Evolutionary conservation across 768 basidiomycete genomes (phyloP).

Genomic region (Boletellus ananiceps): DNA sequence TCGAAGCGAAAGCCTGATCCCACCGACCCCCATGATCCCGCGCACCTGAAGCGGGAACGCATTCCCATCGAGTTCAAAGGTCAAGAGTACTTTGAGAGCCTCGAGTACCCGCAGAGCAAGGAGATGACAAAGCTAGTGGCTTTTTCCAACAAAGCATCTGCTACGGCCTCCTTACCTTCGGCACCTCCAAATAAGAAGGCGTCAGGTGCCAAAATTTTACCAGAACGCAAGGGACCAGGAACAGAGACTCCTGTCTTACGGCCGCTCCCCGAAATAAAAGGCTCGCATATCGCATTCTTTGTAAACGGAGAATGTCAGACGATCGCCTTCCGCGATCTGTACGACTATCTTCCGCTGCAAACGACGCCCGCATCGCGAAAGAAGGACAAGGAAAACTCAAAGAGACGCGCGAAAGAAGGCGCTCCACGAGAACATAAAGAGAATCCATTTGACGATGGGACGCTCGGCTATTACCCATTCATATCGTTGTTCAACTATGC

Average conservation of each 20-base stretch:
- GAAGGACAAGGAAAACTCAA: constrained; percentile 54
- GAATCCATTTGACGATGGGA: constrained; percentile 91
- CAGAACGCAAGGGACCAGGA: constrained; percentile 44
- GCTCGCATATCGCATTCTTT: constrained; percentile 83
- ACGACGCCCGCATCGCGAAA: constrained; percentile 51
- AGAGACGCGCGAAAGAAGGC: constrained; percentile 58
- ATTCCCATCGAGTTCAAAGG: constrained; percentile 94
- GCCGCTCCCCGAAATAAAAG: constrained; percentile 61
- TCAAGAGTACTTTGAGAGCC: constrained; percentile 93
- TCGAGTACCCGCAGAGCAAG: constrained; percentile 83
- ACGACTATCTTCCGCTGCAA: constrained; percentile 83
- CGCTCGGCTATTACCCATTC: constrained; percentile 93
- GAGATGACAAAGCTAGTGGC: constrained; percentile 93
- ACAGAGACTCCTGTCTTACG: constrained; percentile 45
- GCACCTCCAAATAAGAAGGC: constrained; percentile 55
- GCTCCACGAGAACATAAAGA: constrained; percentile 68
- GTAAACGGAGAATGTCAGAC: constrained; percentile 86
- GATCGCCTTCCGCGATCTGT: constrained; percentile 80
- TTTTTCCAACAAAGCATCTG: constrained; percentile 55
- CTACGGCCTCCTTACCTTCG: constrained; percentile 53
- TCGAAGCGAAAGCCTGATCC: constrained; percentile 51
- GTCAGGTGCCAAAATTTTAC: constrained; percentile 62
- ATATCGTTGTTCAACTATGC: constrained; percentile 92
- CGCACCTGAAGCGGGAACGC: constrained; percentile 80
- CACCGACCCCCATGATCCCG: constrained; percentile 73